Evolutionary conservation across 1,139 yeast genomes (phyloP).

Genomic region (Zygosaccharomyces pseudobailii): DNA sequence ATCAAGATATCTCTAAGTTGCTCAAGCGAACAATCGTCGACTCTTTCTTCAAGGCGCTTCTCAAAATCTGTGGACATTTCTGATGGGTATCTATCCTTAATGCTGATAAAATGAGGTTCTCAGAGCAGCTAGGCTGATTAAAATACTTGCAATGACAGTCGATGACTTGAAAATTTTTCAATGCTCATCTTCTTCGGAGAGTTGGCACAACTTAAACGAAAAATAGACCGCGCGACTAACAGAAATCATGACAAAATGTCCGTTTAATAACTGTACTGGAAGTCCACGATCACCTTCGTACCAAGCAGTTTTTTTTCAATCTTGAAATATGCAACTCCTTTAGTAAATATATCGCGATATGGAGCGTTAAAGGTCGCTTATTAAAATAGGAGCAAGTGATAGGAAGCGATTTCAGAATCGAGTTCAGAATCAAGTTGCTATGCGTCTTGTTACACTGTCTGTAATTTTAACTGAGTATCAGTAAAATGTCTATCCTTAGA

Average conservation of each 20-base stretch:
- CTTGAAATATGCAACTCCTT: too few relatives aligned
- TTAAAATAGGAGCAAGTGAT: too few relatives aligned
- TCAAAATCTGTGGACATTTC: slow-evolving; percentile 36
- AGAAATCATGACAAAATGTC: neutral
- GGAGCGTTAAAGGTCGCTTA: too few relatives aligned
- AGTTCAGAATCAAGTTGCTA: too few relatives aligned
- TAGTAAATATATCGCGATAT: too few relatives aligned
- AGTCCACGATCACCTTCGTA: neutral
- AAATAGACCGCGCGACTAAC: neutral
- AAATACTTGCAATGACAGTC: neutral
- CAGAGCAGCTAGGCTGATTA: neutral
- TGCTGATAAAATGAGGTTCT: neutral
- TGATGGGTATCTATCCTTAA: neutral
- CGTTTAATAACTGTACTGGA: too few relatives aligned
- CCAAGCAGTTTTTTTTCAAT: neutral
- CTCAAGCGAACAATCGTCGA: slow-evolving; percentile 50
- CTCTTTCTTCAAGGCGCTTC: slow-evolving; percentile 34
- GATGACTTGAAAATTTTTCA: slow-evolving; percentile 3
- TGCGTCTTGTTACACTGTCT: too few relatives aligned
- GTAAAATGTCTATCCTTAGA: too few relatives aligned
- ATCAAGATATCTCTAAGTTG: slow-evolving; percentile 65
- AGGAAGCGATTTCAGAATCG: too few relatives aligned
- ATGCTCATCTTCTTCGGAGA: slow-evolving; percentile 2
- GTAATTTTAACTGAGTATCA: too few relatives aligned
- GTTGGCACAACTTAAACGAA: neutral